These are phyloP conservation scores for Carex scoparia DNA, from an alignment of 176 grass and related monocot species.

Conservation along the genomic window DNA sequence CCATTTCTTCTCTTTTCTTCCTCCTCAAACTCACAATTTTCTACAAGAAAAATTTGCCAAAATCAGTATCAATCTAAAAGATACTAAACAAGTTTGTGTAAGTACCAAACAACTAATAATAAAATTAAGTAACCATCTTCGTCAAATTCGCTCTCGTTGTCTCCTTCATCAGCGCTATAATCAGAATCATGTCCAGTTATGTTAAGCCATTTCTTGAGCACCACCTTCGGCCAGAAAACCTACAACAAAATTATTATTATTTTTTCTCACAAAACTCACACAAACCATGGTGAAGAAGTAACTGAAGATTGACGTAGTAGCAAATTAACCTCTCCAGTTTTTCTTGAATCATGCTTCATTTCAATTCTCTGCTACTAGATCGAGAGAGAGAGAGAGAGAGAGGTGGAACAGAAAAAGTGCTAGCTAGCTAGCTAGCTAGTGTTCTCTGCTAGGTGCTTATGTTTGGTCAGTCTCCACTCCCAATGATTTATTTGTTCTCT, in stretches of 20 bases:
- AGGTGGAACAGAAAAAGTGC: neutral
- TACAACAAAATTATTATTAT: constrained; percentile 2
- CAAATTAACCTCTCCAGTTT: constrained; percentile 41
- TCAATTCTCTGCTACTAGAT: neutral
- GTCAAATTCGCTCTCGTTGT: constrained; percentile 34
- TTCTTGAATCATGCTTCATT: constrained; percentile 48
- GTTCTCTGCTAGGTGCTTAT: neutral
- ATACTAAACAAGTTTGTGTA: neutral
- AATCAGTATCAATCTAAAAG: neutral
- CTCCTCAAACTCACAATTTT: constrained; percentile 31
- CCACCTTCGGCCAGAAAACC: constrained; percentile 71
- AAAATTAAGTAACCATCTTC: constrained; percentile 19
- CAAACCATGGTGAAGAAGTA: neutral
- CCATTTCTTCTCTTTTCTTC: neutral
- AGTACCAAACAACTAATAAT: neutral
- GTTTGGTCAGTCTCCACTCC: neutral
- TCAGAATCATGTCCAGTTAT: constrained; percentile 45
- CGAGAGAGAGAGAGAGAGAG: neutral
- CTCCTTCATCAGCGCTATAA: constrained; percentile 64
- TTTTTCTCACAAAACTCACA: neutral
- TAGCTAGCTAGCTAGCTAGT: neutral
- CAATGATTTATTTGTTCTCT: neutral
- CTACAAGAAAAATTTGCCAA: constrained; percentile 27
- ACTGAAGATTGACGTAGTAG: neutral
- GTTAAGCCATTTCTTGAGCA: constrained; percentile 98